A percentile compares a stretch with the other conserved stretches of the same genome.
Conservation (phyloP, 257 asterid genomes). For the Lycium barbarum region DNA sequence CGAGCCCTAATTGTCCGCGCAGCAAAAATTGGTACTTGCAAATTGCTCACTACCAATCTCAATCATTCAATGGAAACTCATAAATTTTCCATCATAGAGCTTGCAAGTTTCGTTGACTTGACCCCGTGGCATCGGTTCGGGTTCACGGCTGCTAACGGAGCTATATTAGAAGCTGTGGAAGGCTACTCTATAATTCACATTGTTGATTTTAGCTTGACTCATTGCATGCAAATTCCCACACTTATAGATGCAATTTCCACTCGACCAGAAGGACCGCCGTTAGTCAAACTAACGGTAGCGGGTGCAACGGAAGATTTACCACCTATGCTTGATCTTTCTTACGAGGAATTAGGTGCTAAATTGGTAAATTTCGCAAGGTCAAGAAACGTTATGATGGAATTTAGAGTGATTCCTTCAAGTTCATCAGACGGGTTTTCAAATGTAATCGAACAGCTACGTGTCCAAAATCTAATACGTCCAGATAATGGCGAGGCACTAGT, state of each 20-base stretch:
- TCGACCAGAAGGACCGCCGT: constrained; percentile 66
- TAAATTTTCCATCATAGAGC: constrained; percentile 78
- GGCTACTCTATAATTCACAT: constrained; percentile 70
- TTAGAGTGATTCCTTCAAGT: constrained; percentile 64
- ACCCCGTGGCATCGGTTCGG: constrained; percentile 99
- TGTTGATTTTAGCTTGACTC: constrained; percentile 83
- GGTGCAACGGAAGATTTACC: constrained; percentile 71
- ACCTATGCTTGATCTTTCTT: constrained; percentile 77
- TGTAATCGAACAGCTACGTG: constrained; percentile 55
- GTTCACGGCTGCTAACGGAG: constrained; percentile 87
- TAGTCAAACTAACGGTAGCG: constrained; percentile 75
- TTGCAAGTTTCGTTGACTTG: constrained; percentile 82
- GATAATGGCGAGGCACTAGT: constrained; percentile 72
- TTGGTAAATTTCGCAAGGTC: constrained; percentile 81
- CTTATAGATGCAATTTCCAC: constrained; percentile 72
- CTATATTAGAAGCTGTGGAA: constrained; percentile 76
- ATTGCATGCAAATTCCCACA: constrained; percentile 97
- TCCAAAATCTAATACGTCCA: constrained; percentile 54
- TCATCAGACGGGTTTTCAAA: constrained; percentile 69
- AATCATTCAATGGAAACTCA: constrained; percentile 48
- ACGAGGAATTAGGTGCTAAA: constrained; percentile 75
- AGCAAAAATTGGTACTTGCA: constrained; percentile 64
- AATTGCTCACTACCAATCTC: constrained; percentile 61
- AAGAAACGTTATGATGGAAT: constrained; percentile 64
- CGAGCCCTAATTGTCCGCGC: constrained; percentile 90